A percentile compares a stretch with the other conserved stretches of the same genome.
Evolutionary conservation across 768 basidiomycete genomes (phyloP).

Genomic region (Serendipita vermifera): DNA sequence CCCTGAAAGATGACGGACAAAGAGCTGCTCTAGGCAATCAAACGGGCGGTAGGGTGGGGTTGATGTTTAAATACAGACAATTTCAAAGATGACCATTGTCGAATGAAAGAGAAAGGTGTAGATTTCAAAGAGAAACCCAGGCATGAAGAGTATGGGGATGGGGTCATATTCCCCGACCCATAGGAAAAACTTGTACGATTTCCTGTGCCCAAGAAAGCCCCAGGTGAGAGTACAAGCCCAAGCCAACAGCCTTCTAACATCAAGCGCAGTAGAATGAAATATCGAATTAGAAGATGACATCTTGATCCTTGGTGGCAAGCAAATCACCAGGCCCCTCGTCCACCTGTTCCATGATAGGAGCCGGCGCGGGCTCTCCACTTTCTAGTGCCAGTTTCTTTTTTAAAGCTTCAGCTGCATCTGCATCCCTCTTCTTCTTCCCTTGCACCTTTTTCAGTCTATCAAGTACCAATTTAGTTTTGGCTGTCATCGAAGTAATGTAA

Average conservation of each 20-base stretch:
- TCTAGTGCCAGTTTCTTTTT: conserved; percentile 12
- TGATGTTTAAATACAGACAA: conserved; percentile 1
- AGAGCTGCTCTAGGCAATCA: neutral
- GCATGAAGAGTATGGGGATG: neutral
- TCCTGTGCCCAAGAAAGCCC: neutral
- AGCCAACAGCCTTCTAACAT: neutral
- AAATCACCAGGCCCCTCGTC: conserved; percentile 40
- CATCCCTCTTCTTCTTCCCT: conserved; percentile 88
- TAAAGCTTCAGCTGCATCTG: conserved; percentile 28
- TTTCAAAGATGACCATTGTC: neutral
- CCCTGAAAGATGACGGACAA: neutral
- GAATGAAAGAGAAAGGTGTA: neutral
- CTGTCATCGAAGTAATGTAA: neutral
- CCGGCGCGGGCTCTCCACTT: conserved; percentile 13
- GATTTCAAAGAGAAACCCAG: conserved; percentile 1
- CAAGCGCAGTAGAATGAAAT: no score
- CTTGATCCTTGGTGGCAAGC: conserved; percentile 75
- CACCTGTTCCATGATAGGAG: conserved; percentile 11
- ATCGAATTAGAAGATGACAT: conserved; percentile 71
- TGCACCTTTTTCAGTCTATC: conserved; percentile 90
- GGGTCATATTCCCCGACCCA: neutral
- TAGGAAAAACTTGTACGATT: neutral
- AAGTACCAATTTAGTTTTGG: conserved; percentile 18
- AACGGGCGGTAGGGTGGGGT: neutral
- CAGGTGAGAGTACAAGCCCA: neutral